Conservation (phyloP, 345 rosid species). For the Rhodomyrtus tomentosa region DNA sequence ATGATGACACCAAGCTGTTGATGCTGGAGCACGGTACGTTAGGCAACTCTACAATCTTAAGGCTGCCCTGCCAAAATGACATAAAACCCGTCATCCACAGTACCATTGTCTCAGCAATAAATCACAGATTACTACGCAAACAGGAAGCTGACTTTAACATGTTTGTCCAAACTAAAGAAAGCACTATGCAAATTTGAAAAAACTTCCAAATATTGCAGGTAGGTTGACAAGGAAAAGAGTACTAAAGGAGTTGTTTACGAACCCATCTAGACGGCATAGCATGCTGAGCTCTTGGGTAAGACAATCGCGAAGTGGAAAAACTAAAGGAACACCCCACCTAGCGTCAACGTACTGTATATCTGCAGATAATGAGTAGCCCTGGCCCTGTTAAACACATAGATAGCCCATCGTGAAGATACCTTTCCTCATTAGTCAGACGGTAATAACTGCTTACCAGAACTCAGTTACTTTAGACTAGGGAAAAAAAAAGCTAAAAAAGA, state of each 20-base stretch:
- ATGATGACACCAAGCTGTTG: slow-evolving; percentile 78
- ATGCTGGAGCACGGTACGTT: slow-evolving; percentile 35
- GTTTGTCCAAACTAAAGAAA: neutral
- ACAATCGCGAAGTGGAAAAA: slow-evolving; percentile 86
- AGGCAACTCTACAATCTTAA: slow-evolving; percentile 43
- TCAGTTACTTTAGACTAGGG: neutral
- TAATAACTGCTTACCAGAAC: neutral
- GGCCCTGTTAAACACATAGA: slow-evolving; percentile 46
- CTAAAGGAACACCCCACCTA: slow-evolving; percentile 70
- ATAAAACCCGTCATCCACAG: slow-evolving; percentile 19
- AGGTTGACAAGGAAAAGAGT: neutral
- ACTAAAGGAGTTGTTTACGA: slow-evolving; percentile 5
- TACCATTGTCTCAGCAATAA: neutral
- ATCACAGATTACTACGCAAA: neutral
- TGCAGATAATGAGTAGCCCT: slow-evolving; percentile 89
- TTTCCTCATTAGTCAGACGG: neutral
- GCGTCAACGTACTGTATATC: slow-evolving; percentile 89
- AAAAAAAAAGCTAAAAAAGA: neutral
- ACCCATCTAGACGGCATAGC: slow-evolving; percentile 74
- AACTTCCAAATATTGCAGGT: neutral
- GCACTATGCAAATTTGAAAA: neutral
- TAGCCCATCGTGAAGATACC: neutral
- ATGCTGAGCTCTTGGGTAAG: slow-evolving; percentile 51
- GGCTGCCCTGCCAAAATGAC: slow-evolving; percentile 74
- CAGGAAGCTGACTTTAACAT: neutral